phyloP scores from a whole-genome alignment of 768 basidiomycete genomes.

The Calocera viscosa region DNA sequence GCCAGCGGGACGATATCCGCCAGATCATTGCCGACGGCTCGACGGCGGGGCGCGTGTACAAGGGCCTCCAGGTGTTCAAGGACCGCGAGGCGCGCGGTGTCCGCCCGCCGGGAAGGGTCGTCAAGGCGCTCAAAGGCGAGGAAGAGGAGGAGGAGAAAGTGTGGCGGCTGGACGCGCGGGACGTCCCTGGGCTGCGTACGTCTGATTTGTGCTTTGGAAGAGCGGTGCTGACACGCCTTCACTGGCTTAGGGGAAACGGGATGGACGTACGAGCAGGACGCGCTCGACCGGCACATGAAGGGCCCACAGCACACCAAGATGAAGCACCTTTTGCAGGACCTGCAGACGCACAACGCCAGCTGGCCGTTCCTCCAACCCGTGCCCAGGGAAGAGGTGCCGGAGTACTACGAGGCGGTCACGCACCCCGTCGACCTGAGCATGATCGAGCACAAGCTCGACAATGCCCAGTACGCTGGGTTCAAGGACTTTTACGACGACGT shows the following conservation, averaged over 20 bases:
- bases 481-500: conserved; percentile 68
- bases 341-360: conserved; percentile 61
- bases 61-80: conserved; percentile 66
- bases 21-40: conserved; percentile 61
- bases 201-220: conserved; percentile 14
- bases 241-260: conserved; percentile 82
- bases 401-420: conserved; percentile 83
- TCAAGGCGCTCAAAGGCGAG: conserved; percentile 14
- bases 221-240: conserved; percentile 14
- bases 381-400: conserved; percentile 59
- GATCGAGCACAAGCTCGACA: conserved; percentile 82
- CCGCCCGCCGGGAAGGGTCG: neutral
- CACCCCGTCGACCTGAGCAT: conserved; percentile 87
- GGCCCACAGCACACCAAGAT: conserved; percentile 44
- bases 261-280: conserved; percentile 72
- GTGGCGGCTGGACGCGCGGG: conserved; percentile 45
- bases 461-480: conserved; percentile 66
- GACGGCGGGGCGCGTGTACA: conserved; percentile 71
- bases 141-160: conserved; percentile 15
- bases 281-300: conserved; percentile 36
- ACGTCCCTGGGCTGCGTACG: conserved; percentile 81
- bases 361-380: conserved; percentile 88
- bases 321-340: conserved; percentile 63
- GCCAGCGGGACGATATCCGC: conserved; percentile 56
- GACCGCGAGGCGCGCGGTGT: conserved; percentile 32